Conservation (phyloP, 805 yeast genomes). For the Yarrowia divulgata region DNA sequence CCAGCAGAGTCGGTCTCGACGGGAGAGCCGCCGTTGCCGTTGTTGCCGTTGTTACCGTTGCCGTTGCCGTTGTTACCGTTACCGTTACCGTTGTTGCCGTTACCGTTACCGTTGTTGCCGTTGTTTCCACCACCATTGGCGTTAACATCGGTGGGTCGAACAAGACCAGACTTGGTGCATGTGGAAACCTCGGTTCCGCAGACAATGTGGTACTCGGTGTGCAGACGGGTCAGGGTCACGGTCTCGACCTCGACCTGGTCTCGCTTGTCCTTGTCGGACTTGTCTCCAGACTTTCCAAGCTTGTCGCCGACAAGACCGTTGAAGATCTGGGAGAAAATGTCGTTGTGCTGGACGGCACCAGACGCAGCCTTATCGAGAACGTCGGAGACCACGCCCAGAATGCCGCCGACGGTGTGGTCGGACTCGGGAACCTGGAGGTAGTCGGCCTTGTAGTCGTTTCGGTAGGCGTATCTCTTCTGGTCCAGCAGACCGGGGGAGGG, state of each 20-base stretch:
- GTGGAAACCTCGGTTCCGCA: constrained; percentile 11
- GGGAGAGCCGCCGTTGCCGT: not conserved
- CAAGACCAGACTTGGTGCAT: constrained; percentile 14
- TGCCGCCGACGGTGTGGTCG: constrained; percentile 35
- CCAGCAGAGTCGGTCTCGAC: not conserved
- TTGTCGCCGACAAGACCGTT: constrained; percentile 26
- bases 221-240: constrained; percentile 34
- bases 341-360: constrained; percentile 15
- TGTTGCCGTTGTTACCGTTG: not conserved
- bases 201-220: constrained; percentile 25
- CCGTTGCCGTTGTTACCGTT: not conserved
- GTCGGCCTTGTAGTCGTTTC: constrained; percentile 39
- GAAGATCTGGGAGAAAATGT: constrained; percentile 32
- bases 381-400: constrained; percentile 29
- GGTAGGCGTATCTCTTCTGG: constrained; percentile 36
- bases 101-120: not conserved
- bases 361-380: constrained; percentile 26
- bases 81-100: not conserved
- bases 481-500: constrained; percentile 34
- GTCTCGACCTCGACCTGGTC: constrained; percentile 33
- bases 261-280: constrained; percentile 20
- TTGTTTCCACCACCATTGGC: too few species aligned
- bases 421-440: constrained; percentile 31
- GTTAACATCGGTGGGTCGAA: too few species aligned
- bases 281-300: not conserved